Base-by-base conservation (phyloP, 345 rosid genomes). In the Hibiscus tridactylites region DNA sequence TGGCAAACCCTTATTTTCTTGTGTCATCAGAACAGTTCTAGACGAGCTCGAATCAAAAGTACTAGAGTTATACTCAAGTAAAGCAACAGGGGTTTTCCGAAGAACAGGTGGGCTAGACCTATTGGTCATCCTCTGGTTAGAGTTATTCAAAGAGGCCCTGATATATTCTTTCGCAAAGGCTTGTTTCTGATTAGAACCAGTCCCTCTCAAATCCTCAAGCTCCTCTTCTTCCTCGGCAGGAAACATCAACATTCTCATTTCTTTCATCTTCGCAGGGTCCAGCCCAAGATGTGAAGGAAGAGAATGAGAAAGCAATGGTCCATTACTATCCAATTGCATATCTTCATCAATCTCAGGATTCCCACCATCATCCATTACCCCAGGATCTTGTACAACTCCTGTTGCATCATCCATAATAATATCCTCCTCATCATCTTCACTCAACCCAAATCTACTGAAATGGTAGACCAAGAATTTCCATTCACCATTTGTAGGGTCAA, bases 201-300 rank as follows among this genome's bases (percentile, higher is more conserved):
- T 54, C 72, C 79, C 83, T 76, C 57, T 74, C 42, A 72, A 72
- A 74, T 82, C 83, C 66, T 80, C 92, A 70, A 75, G 61, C 74
- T 77, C 89, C 17, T 83, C 90, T 76, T 83, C 76, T 75, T 89
- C 90, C 62, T 84, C 91, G 68, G 31, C 39, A 73, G 90, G 94
- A 79, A 92, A 95, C 98, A 95, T 88, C 78, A 92, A 62, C 96
- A 87, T 89, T 82, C 92, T 90, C 97, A 92, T 88, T 79, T 95
- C 97, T 71, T 79, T 85, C 97, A 95, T 88, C 76, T 83, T 92
- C 70, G 72, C 79, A 2, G 93, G 98, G 76, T 95, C 96, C 78
- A 95, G 97, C 65, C 99, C 88, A 44, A 95, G 89, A 88, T 90
- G 94, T 24, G 96, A 83, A 73, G 97, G 99, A 80, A 92, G 96